Evolutionary conservation across 2,329 filamentous ascomycete genomes (phyloP).

Genomic region (Penicillium freii): DNA sequence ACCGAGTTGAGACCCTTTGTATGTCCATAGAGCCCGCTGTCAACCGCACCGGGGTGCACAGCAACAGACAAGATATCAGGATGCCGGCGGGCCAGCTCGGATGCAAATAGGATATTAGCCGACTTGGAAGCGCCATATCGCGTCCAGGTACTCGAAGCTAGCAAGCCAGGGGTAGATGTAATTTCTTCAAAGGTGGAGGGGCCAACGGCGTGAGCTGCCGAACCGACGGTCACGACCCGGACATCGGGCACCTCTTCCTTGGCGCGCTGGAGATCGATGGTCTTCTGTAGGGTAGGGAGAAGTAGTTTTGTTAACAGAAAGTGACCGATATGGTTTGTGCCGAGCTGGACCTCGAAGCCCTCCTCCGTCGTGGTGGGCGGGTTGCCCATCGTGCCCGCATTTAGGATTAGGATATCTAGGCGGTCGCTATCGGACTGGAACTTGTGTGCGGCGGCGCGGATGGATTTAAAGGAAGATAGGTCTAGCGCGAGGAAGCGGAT

Average conservation of each 20-base stretch:
- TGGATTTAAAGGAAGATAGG: conserved; percentile 51
- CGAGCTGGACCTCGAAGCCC: conserved; percentile 47
- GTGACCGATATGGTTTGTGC: conserved; percentile 50
- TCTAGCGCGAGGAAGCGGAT: conserved; percentile 51
- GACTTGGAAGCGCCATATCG: conserved; percentile 55
- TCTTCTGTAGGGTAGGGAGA: conserved; percentile 41
- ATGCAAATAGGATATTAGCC: conserved; percentile 50
- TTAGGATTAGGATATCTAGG: conserved; percentile 48
- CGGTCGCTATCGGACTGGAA: conserved; percentile 44
- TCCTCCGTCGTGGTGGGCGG: conserved; percentile 39
- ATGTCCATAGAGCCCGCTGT: conserved; percentile 41
- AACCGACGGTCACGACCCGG: conserved; percentile 39
- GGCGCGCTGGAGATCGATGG: conserved; percentile 25
- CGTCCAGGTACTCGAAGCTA: conserved; percentile 40
- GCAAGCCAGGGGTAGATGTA: conserved; percentile 37
- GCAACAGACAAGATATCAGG: conserved; percentile 46
- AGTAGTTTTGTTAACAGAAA: conserved; percentile 47
- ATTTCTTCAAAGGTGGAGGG: conserved; percentile 37
- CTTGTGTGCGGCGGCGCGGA: conserved; percentile 45
- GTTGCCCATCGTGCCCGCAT: conserved; percentile 49
- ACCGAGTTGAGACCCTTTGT: conserved; percentile 26
- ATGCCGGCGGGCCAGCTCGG: conserved; percentile 47
- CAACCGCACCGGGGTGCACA: conserved; percentile 51
- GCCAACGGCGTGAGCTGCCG: conserved; percentile 35
- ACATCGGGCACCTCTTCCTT: conserved; percentile 33